Evolutionary conservation across 2,329 filamentous ascomycete genomes (phyloP).

Genomic region (Aspergillus melleus): DNA sequence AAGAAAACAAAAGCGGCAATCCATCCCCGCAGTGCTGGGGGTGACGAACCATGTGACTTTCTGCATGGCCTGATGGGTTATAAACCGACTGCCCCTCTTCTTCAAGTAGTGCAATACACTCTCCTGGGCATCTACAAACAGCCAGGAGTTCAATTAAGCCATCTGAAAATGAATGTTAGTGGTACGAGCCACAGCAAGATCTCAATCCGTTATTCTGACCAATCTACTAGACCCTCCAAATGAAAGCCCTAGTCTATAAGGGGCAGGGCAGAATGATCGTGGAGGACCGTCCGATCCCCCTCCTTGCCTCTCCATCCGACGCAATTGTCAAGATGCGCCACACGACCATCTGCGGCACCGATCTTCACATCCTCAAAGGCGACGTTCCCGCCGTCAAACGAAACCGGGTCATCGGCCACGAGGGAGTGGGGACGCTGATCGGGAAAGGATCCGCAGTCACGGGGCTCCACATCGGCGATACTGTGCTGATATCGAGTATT

Average conservation of each 20-base stretch:
- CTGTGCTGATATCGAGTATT: constrained; percentile 55
- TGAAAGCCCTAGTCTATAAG: constrained; percentile 52
- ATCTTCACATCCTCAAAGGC: constrained; percentile 58
- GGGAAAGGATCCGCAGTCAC: constrained; percentile 46
- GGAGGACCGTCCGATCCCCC: constrained; percentile 45
- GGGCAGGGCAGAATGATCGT: constrained; percentile 36
- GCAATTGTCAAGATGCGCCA: constrained; percentile 52
- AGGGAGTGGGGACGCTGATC: constrained; percentile 54
- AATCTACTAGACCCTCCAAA: constrained; percentile 21
- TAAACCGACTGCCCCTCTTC: neutral
- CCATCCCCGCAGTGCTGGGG: neutral
- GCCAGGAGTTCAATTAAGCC: neutral
- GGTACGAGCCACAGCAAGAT: neutral
- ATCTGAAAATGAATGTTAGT: neutral
- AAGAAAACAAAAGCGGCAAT: neutral
- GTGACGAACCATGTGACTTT: neutral
- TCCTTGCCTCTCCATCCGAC: constrained; percentile 44
- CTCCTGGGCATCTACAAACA: neutral
- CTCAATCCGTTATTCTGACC: neutral
- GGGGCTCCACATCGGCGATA: constrained; percentile 51
- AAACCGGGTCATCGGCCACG: constrained; percentile 54
- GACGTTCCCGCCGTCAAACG: constrained; percentile 51
- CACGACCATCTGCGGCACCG: constrained; percentile 56
- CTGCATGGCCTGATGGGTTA: neutral
- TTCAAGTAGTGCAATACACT: too few relatives aligned